These are phyloP conservation scores for Aspergillus sclerotiicarbonarius DNA, from an alignment of 495 filamentous ascomycete genomes.

Conservation along the genomic window DNA sequence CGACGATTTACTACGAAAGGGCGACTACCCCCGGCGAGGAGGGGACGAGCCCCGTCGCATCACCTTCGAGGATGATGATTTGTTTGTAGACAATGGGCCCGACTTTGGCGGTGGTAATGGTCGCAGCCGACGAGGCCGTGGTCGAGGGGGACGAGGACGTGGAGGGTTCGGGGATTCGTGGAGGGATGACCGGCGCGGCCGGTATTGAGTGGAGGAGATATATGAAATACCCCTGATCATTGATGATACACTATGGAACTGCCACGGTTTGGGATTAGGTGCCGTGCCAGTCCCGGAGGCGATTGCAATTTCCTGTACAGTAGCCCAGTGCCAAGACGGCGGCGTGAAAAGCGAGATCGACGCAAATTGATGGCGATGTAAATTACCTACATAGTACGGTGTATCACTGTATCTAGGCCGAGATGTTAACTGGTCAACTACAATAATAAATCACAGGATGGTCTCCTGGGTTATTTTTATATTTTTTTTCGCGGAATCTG, in stretches of 20 bases:
- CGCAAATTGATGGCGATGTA: background rate
- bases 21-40: conserved; percentile 43
- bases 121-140: conserved; percentile 36
- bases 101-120: conserved; percentile 52
- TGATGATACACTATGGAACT: background rate
- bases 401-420: background rate
- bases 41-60: conserved; percentile 70
- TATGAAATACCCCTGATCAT: background rate
- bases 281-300: too few species aligned
- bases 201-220: conserved; percentile 13
- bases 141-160: conserved; percentile 30
- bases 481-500: too few species aligned
- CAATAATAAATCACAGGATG: too few species aligned
- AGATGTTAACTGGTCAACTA: background rate
- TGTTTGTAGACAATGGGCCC: conserved; percentile 71
- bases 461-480: too few species aligned
- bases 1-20: conserved; percentile 47
- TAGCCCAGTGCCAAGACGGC: background rate
- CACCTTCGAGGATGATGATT: conserved; percentile 70
- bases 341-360: background rate
- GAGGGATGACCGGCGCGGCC: conserved; percentile 25
- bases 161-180: conserved; percentile 34
- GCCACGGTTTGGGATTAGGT: background rate
- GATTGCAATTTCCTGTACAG: conserved; percentile 6
- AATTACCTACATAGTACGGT: too few species aligned